Evolutionary conservation across 1,284 basidiomycete genomes (phyloP).

Genomic region (Xanthoconium separans): DNA sequence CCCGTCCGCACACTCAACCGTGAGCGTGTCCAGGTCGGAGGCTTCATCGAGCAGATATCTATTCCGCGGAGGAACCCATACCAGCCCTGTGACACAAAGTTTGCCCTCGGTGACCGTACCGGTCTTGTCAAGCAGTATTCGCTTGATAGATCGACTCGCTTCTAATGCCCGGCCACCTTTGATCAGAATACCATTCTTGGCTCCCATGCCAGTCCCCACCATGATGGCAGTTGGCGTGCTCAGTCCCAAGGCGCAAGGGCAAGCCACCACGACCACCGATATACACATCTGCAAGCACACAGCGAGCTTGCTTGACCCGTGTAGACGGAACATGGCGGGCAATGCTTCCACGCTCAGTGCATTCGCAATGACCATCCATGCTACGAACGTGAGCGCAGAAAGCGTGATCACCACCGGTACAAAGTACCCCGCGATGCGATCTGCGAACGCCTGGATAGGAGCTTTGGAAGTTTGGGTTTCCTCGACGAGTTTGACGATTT

Average conservation of each 20-base stretch:
- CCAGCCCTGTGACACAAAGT: slow-evolving; percentile 68
- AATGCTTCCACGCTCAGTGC: slow-evolving; percentile 60
- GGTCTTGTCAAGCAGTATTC: slow-evolving; percentile 95
- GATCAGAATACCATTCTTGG: slow-evolving; percentile 96
- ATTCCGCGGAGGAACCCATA: slow-evolving; percentile 65
- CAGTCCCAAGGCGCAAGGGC: slow-evolving; percentile 95
- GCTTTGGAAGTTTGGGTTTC: slow-evolving; percentile 98
- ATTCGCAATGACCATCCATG: slow-evolving; percentile 81
- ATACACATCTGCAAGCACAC: slow-evolving; percentile 98
- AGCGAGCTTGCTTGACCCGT: slow-evolving; percentile 84
- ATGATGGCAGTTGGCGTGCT: slow-evolving; percentile 99
- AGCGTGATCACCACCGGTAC: slow-evolving; percentile 91
- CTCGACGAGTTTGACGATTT: slow-evolving; percentile 96
- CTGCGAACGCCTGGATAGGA: slow-evolving; percentile 97
- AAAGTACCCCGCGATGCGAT: slow-evolving; percentile 92
- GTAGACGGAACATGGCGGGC: slow-evolving; percentile 81
- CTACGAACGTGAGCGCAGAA: slow-evolving; percentile 78
- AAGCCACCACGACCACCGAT: slow-evolving; percentile 97
- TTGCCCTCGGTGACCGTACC: slow-evolving; percentile 94
- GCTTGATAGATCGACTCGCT: slow-evolving; percentile 79
- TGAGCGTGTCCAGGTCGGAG: slow-evolving; percentile 43
- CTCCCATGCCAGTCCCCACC: slow-evolving; percentile 98
- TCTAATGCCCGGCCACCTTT: slow-evolving; percentile 96
- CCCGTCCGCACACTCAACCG: slow-evolving; percentile 59
- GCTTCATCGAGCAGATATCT: slow-evolving; percentile 29